A percentile compares a stretch with the other conserved stretches of the same genome.
These are phyloP conservation scores for Dothideomycetes sp. DNA, from an alignment of 2,329 filamentous ascomycete species.

Conservation along the genomic window DNA sequence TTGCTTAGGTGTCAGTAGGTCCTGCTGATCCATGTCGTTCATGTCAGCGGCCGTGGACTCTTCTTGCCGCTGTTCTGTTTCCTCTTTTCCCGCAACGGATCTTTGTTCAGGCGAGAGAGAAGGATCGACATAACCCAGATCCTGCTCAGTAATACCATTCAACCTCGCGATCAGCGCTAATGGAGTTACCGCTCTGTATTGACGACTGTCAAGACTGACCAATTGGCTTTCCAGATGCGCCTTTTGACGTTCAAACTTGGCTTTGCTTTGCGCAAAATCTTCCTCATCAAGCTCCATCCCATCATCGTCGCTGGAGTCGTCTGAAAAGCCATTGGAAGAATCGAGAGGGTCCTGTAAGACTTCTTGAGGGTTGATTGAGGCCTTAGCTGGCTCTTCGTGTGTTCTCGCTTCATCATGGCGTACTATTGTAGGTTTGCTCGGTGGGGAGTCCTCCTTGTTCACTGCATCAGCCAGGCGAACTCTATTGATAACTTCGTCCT, in stretches of 20 bases:
- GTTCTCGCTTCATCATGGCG: too few relatives aligned
- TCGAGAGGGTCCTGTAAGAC: neutral
- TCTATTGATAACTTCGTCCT: neutral
- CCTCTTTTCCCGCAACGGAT: constrained; percentile 3
- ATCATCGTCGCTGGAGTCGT: constrained; percentile 30
- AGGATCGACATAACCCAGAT: constrained; percentile 11
- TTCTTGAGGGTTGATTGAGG: too few relatives aligned
- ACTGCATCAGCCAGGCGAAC: neutral
- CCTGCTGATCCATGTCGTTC: constrained; percentile 6
- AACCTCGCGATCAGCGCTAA: constrained; percentile 32
- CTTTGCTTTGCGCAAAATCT: constrained; percentile 33
- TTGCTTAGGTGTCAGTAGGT: constrained; percentile 21
- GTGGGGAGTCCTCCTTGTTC: neutral
- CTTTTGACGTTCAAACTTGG: constrained; percentile 35
- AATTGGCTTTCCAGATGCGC: constrained; percentile 31
- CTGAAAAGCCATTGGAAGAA: neutral
- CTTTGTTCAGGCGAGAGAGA: constrained; percentile 4
- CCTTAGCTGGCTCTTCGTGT: too few relatives aligned
- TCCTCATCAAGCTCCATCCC: constrained; percentile 35
- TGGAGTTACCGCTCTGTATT: constrained; percentile 31
- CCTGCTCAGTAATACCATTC: constrained; percentile 23
- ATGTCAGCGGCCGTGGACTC: neutral
- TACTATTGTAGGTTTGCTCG: neutral
- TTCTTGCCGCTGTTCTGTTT: neutral
- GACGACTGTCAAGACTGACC: constrained; percentile 29